Conservation (phyloP, 2,329 filamentous ascomycete genomes). For the Geoglossum cookeanum region DNA sequence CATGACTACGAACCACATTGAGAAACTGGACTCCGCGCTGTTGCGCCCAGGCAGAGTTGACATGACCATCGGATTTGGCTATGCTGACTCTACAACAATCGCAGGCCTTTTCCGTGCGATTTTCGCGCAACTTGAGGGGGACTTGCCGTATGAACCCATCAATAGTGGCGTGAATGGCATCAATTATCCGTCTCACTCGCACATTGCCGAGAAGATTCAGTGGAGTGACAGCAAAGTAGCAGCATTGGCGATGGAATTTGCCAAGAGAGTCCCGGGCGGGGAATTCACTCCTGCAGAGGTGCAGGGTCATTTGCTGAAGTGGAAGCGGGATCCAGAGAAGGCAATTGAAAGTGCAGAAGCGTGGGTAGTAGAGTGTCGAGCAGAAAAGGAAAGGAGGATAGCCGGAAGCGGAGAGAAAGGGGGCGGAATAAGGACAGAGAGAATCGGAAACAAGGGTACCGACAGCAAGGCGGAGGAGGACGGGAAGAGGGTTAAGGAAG, state of each 20-base stretch:
- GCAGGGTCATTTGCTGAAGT: conserved; percentile 43
- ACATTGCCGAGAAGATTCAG: background rate
- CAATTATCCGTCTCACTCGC: too few relatives aligned
- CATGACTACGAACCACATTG: conserved; percentile 65
- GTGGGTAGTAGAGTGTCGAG: too few relatives aligned
- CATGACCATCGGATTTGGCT: conserved; percentile 42
- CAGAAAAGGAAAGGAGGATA: too few relatives aligned
- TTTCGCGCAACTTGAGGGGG: conserved; percentile 17
- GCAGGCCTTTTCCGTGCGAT: conserved; percentile 27
- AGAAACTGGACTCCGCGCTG: conserved; percentile 53
- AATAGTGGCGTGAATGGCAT: too few relatives aligned
- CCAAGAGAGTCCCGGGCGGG: conserved; percentile 31
- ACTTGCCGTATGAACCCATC: too few relatives aligned
- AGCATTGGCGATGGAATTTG: conserved; percentile 29
- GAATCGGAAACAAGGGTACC: too few relatives aligned
- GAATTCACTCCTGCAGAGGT: conserved; percentile 41
- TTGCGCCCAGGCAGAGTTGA: conserved; percentile 57
- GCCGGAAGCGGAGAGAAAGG: too few relatives aligned
- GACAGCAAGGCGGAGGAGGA: too few relatives aligned
- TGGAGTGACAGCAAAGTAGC: conserved; percentile 21
- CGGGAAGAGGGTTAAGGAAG: too few relatives aligned
- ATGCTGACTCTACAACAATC: conserved; percentile 35
- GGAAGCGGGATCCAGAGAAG: too few relatives aligned
- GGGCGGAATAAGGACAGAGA: too few relatives aligned
- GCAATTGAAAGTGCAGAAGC: too few relatives aligned